These are phyloP conservation scores for Phialophora expanda DNA, from an alignment of 2,329 filamentous ascomycete genomes.

Conservation along the genomic window DNA sequence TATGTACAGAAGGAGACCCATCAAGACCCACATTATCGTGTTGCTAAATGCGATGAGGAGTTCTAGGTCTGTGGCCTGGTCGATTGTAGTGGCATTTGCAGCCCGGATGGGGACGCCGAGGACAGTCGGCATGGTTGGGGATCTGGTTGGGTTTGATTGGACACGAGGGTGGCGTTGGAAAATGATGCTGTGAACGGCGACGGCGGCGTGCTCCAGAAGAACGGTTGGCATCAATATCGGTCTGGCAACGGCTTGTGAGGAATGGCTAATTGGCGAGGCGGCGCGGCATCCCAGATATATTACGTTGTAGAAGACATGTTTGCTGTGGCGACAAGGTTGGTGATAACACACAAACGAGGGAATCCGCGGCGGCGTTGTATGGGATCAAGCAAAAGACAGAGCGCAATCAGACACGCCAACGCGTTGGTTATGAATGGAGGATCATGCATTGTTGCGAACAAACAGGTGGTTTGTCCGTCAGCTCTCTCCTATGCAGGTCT, in stretches of 20 bases:
- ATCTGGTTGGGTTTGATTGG: background rate
- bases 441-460: background rate
- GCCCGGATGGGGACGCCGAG: background rate
- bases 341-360: background rate
- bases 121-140: conserved; percentile 3
- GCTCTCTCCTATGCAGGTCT: background rate
- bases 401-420: background rate
- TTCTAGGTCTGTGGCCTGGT: conserved; percentile 7
- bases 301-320: background rate
- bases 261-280: background rate
- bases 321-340: background rate
- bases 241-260: background rate
- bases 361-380: background rate
- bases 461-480: background rate
- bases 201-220: no score
- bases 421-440: background rate
- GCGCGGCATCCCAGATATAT: background rate
- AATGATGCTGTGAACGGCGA: background rate
- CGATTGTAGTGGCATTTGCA: background rate
- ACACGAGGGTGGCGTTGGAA: background rate
- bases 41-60: conserved; percentile 25
- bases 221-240: background rate
- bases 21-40: conserved; percentile 24
- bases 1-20: conserved; percentile 19
- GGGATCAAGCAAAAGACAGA: background rate